Evolutionary conservation across 441 rosid genomes (phyloP), one percentile per base, ranked within the genome.

Genomic region (Euphorbia schlechtendalii): DNA sequence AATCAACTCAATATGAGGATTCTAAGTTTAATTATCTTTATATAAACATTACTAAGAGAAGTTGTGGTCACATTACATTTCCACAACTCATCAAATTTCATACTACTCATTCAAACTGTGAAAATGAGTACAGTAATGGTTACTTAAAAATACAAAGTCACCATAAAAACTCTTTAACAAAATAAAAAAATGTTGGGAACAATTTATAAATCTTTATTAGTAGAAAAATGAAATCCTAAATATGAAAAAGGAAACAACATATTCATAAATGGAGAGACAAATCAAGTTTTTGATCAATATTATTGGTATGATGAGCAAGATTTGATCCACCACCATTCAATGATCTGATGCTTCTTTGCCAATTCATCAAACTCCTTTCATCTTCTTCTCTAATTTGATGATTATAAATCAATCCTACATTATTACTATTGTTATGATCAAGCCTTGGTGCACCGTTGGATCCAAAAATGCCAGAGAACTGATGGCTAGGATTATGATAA

Each of bases 221-320:
- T 0, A 58, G 48, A 20, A 14, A 66, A 20, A 14, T 5, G 2
- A 53, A 14, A 15, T 40, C 24, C 27, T 20, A 67, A 20, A n/a
- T n/a, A n/a, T n/a, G n/a, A n/a, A n/a, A n/a, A n/a, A n/a, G n/a
- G n/a, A n/a, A n/a, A n/a, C n/a, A n/a, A n/a, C n/a, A n/a, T n/a
- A n/a, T n/a, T 88, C 74, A 91, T 58, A 91, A 76, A 80, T 84
- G 96, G 66, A 91, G 96, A 51, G 97, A 84, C 27, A 91, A 74
- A 74, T 91, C 97, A 68, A 91, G 81, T 59, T 78, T 82, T 21
- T 70, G 77, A 72, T 84, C 86, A 56, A 77, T 73, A 51, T 71
- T 70, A 30, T 72, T n/a, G 4, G 64, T 4, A 49, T 43, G 2
- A 12, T 56, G 71, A 6, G 6, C 41, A 17, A 43, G 56, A 38